Conservation (phyloP, 73 alveolate species). For the Paramecium bursaria region DNA sequence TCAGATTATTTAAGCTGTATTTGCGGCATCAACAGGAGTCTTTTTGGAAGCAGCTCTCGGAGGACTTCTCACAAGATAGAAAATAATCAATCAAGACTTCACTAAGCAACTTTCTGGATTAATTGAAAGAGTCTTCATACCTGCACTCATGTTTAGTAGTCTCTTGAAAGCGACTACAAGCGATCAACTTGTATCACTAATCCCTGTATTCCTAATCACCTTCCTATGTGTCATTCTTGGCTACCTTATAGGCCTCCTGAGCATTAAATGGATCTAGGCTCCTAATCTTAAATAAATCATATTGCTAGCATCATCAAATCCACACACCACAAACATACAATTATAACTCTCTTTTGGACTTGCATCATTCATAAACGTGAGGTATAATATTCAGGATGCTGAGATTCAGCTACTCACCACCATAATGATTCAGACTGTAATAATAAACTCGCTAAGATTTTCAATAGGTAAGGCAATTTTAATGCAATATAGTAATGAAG, state of each 20-base stretch:
- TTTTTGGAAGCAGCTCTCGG: constrained; percentile 1
- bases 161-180: constrained; percentile 14
- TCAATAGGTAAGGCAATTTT: constrained; percentile 25
- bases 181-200: neutral
- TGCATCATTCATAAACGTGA: neutral
- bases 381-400: too few species aligned
- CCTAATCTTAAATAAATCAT: neutral
- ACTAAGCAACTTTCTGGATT: constrained; percentile 19
- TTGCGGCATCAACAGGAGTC: constrained; percentile 26
- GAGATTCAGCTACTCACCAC: constrained; percentile 12
- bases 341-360: constrained; percentile 11
- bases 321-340: constrained; percentile 39
- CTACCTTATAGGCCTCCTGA: neutral
- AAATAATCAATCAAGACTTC: constrained; percentile 2
- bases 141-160: constrained; percentile 21
- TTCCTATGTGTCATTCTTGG: constrained; percentile 6
- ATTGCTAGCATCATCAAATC: constrained; percentile 19
- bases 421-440: constrained; percentile 39
- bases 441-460: constrained; percentile 30
- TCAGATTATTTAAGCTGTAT: constrained; percentile 7
- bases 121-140: constrained; percentile 12
- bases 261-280: constrained; percentile 25
- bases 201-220: neutral
- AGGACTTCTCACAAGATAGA: neutral
- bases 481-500: neutral